Conservation (phyloP, 805 yeast species). For the Candida silvatica region DNA sequence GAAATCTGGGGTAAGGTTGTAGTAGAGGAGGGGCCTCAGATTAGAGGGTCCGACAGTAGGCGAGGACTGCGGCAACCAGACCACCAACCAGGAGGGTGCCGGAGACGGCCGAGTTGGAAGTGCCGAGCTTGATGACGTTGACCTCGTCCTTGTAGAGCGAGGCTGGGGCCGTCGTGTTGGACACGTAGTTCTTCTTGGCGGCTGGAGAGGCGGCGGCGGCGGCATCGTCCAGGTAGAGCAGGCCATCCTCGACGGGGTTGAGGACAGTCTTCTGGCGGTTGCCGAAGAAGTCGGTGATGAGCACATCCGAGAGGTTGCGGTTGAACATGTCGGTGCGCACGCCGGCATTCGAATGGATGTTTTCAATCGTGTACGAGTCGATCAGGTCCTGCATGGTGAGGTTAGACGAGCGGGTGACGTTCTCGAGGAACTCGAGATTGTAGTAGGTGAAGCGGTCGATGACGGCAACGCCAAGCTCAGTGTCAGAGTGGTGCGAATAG, state of each 20-base stretch:
- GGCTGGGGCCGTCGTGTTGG: too few species aligned
- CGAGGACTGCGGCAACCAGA: background rate
- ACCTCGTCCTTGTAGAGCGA: too few species aligned
- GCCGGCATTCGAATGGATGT: conserved; percentile 92
- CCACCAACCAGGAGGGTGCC: background rate
- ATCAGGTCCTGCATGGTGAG: conserved; percentile 77
- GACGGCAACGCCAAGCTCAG: conserved; percentile 95
- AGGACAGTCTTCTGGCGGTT: conserved; percentile 73
- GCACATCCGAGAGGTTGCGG: conserved; percentile 58
- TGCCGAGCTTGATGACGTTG: background rate
- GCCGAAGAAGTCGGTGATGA: conserved; percentile 90
- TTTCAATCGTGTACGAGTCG: conserved; percentile 73
- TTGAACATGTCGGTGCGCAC: conserved; percentile 71
- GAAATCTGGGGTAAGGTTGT: too few species aligned
- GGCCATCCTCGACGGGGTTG: conserved; percentile 42
- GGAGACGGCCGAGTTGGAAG: background rate
- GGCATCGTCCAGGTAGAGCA: too few species aligned
- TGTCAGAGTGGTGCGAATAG: conserved; percentile 92
- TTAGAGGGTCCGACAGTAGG: background rate
- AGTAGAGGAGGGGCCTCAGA: too few species aligned
- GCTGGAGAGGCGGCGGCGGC: too few species aligned
- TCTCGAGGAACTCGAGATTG: conserved; percentile 80
- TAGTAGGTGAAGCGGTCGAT: conserved; percentile 94
- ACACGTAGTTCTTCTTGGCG: too few species aligned
- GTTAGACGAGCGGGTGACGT: conserved; percentile 64